A percentile compares a stretch with the other conserved stretches of the same genome.
Evolutionary conservation across 2,329 filamentous ascomycete species (phyloP).

Genomic region (Fusarium keratoplasticum): DNA sequence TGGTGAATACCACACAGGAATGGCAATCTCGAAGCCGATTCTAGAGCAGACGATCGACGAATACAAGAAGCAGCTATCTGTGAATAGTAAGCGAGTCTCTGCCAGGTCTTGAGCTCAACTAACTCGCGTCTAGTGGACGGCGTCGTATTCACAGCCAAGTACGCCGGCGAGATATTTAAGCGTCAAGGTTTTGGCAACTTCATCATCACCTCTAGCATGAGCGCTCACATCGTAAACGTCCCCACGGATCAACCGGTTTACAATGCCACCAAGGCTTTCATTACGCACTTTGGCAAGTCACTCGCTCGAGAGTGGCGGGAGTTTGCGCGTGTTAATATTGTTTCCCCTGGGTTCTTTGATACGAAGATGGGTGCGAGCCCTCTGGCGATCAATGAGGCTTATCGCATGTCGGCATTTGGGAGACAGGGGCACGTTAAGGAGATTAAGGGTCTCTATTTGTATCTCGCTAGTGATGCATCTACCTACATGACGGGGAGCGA

Average conservation of each 20-base stretch:
- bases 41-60: conserved; percentile 65
- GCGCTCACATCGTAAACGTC: conserved; percentile 61
- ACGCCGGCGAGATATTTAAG: conserved; percentile 56
- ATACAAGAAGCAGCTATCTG: conserved; percentile 62
- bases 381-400: conserved; percentile 57
- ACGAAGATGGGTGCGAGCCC: conserved; percentile 63
- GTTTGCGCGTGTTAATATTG: conserved; percentile 67
- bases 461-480: conserved; percentile 62
- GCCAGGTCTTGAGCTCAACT: neutral
- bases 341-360: conserved; percentile 61
- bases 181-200: conserved; percentile 59
- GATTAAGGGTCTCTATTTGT: conserved; percentile 70
- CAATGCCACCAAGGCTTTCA: conserved; percentile 65
- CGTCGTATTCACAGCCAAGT: conserved; percentile 58
- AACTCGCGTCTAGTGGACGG: conserved; percentile 52
- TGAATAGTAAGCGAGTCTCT: conserved; percentile 53
- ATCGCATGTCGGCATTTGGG: conserved; percentile 62
- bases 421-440: conserved; percentile 73
- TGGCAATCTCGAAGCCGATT: conserved; percentile 61
- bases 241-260: conserved; percentile 66
- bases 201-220: conserved; percentile 64
- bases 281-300: conserved; percentile 65
- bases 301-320: conserved; percentile 67
- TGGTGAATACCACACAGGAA: neutral
- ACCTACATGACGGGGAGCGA: conserved; percentile 37